Percentiles rank a stretch among this genome's conserved stretches.
Conservation (phyloP, 129 eudicot genomes). For the Flaveria ramosissima region DNA sequence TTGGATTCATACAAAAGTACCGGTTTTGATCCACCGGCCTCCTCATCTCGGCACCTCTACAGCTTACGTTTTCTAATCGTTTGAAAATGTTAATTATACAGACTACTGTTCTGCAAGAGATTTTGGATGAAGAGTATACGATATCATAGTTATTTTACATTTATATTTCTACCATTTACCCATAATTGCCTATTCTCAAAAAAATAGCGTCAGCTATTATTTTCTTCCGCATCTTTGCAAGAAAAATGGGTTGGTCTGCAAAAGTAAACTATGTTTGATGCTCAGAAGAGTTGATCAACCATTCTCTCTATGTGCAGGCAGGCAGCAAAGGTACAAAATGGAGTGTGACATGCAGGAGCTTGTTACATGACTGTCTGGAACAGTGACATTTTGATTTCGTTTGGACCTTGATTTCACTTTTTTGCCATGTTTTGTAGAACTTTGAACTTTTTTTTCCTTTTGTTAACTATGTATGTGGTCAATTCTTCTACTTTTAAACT, state of each 20-base stretch:
- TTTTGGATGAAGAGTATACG: background rate
- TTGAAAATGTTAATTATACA: too few relatives aligned
- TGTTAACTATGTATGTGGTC: background rate
- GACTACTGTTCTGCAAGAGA: background rate
- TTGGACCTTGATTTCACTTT: background rate
- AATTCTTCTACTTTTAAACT: background rate
- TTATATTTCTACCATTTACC: background rate
- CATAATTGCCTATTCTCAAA: background rate
- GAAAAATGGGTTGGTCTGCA: too few relatives aligned
- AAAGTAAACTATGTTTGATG: background rate
- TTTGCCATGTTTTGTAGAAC: background rate
- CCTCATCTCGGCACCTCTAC: too few relatives aligned
- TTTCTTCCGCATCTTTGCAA: too few relatives aligned
- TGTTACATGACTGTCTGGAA: background rate
- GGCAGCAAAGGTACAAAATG: constrained; percentile 5
- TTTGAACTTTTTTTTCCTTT: background rate
- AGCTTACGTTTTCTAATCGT: too few relatives aligned
- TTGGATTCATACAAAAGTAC: too few relatives aligned
- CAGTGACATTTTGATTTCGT: background rate
- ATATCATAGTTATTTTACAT: background rate
- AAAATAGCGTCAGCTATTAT: too few relatives aligned
- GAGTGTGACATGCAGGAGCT: background rate
- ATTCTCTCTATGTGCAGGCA: constrained; percentile 8
- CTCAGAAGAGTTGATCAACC: background rate
- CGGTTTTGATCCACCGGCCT: too few relatives aligned